Percentiles rank a stretch among this genome's conserved stretches.
Conservation (phyloP, 257 asterid genomes). For the Parsonsia alboflavescens region DNA sequence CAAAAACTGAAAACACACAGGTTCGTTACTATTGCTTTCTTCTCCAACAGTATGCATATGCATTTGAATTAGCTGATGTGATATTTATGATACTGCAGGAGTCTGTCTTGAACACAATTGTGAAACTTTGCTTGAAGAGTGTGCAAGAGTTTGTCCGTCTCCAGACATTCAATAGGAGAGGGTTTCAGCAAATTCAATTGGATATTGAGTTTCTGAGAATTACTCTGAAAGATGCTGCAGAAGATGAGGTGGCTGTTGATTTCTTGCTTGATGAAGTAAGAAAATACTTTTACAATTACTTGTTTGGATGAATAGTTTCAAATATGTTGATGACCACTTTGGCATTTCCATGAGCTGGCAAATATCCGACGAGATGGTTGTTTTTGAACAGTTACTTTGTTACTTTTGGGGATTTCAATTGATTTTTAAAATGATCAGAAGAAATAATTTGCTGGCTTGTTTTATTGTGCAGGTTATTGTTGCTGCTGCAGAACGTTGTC, state of each 20-base stretch:
- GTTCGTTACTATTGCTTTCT: constrained; percentile 33
- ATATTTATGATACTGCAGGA: constrained; percentile 49
- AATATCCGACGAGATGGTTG: background rate
- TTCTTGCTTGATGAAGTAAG: constrained; percentile 94
- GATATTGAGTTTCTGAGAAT: constrained; percentile 80
- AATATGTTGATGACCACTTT: background rate
- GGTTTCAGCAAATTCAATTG: constrained; percentile 94
- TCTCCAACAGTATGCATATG: background rate
- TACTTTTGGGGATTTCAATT: background rate
- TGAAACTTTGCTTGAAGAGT: constrained; percentile 83
- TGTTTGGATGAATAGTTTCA: background rate
- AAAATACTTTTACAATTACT: background rate
- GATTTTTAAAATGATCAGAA: background rate
- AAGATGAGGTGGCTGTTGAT: constrained; percentile 90
- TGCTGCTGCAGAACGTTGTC: constrained; percentile 83
- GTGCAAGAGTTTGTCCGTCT: constrained; percentile 89
- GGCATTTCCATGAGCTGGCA: background rate
- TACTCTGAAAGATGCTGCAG: constrained; percentile 63
- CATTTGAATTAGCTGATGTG: constrained; percentile 9
- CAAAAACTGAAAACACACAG: constrained; percentile 88
- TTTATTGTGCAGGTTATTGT: constrained; percentile 70
- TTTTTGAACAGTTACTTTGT: background rate
- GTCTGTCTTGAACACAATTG: constrained; percentile 64
- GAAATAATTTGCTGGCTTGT: constrained; percentile 4
- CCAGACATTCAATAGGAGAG: constrained; percentile 87